These are phyloP conservation scores for Hypoxylon lienhwacheense DNA, from an alignment of 495 filamentous ascomycete genomes.

Conservation along the genomic window DNA sequence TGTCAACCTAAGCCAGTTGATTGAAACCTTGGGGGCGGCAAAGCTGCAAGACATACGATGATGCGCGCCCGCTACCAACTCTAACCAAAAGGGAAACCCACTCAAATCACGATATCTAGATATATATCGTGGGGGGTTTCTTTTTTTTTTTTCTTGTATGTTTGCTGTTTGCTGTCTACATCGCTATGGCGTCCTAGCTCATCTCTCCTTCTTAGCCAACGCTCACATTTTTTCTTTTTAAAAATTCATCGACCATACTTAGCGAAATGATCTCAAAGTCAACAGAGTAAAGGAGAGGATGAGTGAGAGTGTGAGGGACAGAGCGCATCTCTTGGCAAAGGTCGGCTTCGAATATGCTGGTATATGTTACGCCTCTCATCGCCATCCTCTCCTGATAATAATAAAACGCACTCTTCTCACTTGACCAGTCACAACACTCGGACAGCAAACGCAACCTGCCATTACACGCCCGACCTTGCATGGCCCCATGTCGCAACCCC, in stretches of 20 bases:
- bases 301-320: no score
- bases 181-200: no score
- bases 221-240: no score
- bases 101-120: conserved; percentile 30
- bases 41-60: conserved; percentile 38
- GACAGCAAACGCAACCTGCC: conserved; percentile 27
- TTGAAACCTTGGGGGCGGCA: conserved; percentile 34
- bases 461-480: conserved; percentile 36
- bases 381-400: conserved; percentile 17
- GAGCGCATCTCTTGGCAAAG: conserved; percentile 4
- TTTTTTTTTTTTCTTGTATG: background rate
- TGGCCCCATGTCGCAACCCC: conserved; percentile 26
- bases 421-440: conserved; percentile 23
- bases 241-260: no score
- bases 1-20: conserved; percentile 35
- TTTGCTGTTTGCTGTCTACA: background rate
- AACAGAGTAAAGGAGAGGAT: no score
- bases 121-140: conserved; percentile 20
- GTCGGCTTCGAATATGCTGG: conserved; percentile 1
- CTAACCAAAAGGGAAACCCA: conserved; percentile 28
- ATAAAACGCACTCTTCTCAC: conserved; percentile 21
- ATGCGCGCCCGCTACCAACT: conserved; percentile 35
- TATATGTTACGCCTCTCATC: conserved; percentile 3
- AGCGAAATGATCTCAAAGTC: no score
- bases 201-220: no score